phyloP scores from a whole-genome alignment of 2,329 filamentous ascomycete genomes.

The Neopestalotiopsis sp. region DNA sequence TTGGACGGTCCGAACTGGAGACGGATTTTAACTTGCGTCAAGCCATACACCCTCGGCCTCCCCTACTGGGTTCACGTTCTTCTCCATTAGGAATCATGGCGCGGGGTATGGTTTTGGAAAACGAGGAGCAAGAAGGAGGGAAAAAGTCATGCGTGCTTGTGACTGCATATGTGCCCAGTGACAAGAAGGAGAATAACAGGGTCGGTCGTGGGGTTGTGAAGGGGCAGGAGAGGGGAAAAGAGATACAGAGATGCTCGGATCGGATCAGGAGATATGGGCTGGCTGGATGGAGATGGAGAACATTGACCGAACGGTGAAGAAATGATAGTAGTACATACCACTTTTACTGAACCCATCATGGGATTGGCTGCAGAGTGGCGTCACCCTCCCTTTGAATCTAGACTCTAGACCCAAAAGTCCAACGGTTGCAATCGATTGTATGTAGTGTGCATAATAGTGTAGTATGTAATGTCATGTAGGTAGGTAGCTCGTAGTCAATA shows the following conservation, averaged over 20 bases:
- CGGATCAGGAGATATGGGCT: background rate
- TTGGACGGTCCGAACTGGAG: background rate
- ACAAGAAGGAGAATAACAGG: background rate
- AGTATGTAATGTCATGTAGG: background rate
- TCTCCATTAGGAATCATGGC: background rate
- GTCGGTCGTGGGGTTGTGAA: background rate
- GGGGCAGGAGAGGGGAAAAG: background rate
- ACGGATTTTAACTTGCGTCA: background rate
- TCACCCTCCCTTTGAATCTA: background rate
- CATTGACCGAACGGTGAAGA: background rate
- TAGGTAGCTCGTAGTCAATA: no score
- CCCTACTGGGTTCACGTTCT: background rate
- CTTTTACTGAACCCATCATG: background rate
- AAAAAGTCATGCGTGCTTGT: no score
- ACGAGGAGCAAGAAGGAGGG: no score
- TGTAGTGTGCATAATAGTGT: no score
- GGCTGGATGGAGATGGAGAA: background rate
- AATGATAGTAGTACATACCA: background rate
- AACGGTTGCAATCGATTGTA: background rate
- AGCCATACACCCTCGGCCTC: background rate
- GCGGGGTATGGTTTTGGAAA: background rate
- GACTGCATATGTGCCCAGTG: background rate
- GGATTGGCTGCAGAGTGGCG: background rate
- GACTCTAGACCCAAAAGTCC: background rate
- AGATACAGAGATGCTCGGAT: background rate